Evolutionary conservation across 257 asterid species (phyloP), one percentile per base, ranked within the genome.

Genomic region (Mitragyna speciosa): DNA sequence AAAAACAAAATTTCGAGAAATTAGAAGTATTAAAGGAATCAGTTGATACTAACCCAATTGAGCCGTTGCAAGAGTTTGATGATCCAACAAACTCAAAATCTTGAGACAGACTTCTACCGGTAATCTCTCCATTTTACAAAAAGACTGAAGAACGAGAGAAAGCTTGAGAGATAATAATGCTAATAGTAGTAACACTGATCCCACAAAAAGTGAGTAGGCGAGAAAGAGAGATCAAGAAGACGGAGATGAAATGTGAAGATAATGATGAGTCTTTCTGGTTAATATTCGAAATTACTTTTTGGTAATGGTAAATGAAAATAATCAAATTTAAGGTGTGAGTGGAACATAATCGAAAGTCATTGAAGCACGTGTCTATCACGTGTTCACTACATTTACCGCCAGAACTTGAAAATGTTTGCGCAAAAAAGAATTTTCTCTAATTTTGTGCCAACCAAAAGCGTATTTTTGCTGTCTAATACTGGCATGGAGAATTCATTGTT

Each of bases 61-160:
- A 86, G 91, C 93, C 81, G 97, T 81, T 61, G 97, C 95, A 56
- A 94, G 98, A 87, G 89, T 86, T 39, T 83, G 95, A 85, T 89
- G 97, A 91, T 94, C 98, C 87, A 94, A 83, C 58, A 80, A 85
- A 78, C 87, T 67, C 63, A 93, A 86, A 36, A 91, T 86, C 75
- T 89, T 90, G 65, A 90, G 91, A 81, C 88, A 85, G 75, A 91
- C 82, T 78, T 92, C 98, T 9, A 91, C 54, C n/a, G 96, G 94
- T 81, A 94, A 81, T 45, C 56, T 81, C 80, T 94, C 94, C 97
- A 92, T 92, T 28, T 77, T 63, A 52, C 39, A 54, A 17, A 31
- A 4, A 30, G 20, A 12, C 19, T 20, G 24, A 43, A 73, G 30
- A 36, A 51, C 30, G 49, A 68, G 73, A 68, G 73, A 36, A n/a